phyloP scores from a whole-genome alignment of 1,139 yeast genomes.

The Yamadazyma diospyri region DNA sequence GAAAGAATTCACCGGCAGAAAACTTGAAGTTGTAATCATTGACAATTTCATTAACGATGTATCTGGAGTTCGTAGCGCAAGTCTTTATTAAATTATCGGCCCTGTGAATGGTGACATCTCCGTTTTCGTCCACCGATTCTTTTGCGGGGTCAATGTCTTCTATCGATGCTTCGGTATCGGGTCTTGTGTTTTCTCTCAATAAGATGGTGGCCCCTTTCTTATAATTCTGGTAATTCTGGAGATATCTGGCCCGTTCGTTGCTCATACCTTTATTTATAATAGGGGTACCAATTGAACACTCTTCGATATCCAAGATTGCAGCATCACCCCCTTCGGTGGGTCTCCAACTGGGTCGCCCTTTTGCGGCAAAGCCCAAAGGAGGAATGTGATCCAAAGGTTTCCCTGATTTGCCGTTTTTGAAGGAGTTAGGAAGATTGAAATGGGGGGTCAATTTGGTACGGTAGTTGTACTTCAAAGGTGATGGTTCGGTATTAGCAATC shows the following conservation, averaged over 20 bases:
- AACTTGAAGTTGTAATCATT: conserved; percentile 75
- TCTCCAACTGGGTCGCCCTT: conserved; percentile 74
- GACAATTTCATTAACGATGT: conserved; percentile 75
- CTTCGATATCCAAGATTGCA: conserved; percentile 80
- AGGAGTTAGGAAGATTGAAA: conserved; percentile 70
- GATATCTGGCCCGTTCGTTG: conserved; percentile 62
- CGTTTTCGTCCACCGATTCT: conserved; percentile 43
- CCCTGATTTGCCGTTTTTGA: conserved; percentile 25
- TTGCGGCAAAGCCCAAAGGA: conserved; percentile 83
- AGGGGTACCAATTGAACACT: conserved; percentile 83
- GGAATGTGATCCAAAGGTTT: conserved; percentile 44
- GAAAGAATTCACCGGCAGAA: conserved; percentile 94
- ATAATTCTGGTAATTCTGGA: conserved; percentile 48
- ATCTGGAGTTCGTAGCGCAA: conserved; percentile 69
- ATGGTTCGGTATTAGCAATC: conserved; percentile 65
- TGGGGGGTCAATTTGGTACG: conserved; percentile 96
- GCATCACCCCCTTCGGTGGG: conserved; percentile 48
- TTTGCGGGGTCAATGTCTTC: conserved; percentile 21
- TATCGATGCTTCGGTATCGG: conserved; percentile 22
- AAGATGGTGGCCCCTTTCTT: conserved; percentile 86
- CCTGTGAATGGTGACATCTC: conserved; percentile 24
- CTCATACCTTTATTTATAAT: conserved; percentile 70
- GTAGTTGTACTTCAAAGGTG: conserved; percentile 75
- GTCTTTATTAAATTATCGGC: conserved; percentile 35
- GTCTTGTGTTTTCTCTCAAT: conserved; percentile 70